Conservation (phyloP, 352 stramenopile species). For the Phytopythium helicoides region DNA sequence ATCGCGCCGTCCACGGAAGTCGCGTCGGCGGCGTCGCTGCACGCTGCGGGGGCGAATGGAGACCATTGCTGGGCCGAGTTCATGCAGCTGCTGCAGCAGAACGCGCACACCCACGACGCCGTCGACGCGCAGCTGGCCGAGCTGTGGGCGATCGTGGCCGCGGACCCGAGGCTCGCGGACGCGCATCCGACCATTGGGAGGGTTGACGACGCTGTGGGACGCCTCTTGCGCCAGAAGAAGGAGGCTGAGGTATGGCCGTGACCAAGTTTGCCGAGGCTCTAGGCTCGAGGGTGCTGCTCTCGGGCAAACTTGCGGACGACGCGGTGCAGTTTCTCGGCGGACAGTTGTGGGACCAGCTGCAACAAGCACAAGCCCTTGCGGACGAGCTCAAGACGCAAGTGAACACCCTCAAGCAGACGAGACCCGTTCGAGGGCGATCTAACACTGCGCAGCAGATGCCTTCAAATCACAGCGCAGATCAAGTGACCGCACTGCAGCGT, state of each 20-base stretch:
- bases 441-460: too few relatives aligned
- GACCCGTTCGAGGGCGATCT: background rate
- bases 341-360: background rate
- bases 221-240: slow-evolving; percentile 45
- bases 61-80: slow-evolving; percentile 35
- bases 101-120: slow-evolving; percentile 20
- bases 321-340: slow-evolving; percentile 26
- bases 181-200: slow-evolving; percentile 17
- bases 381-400: slow-evolving; percentile 19
- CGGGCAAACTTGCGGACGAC: slow-evolving; percentile 25
- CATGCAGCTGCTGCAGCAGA: slow-evolving; percentile 31
- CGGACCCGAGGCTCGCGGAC: slow-evolving; percentile 6
- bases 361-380: slow-evolving; percentile 27
- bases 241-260: slow-evolving; percentile 30
- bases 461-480: background rate
- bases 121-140: slow-evolving; percentile 23
- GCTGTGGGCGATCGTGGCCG: slow-evolving; percentile 20
- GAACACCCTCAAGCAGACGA: slow-evolving; percentile 7
- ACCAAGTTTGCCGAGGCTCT: slow-evolving; percentile 30
- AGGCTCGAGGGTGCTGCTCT: slow-evolving; percentile 27
- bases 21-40: slow-evolving; percentile 16
- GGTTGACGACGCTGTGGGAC: slow-evolving; percentile 25
- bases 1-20: slow-evolving; percentile 12
- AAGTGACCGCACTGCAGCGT: background rate
- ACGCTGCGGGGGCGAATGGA: slow-evolving; percentile 9